Evolutionary conservation across 2,329 filamentous ascomycete genomes (phyloP), one percentile per base, ranked within the genome.

Genomic region (Colletotrichum sp.): DNA sequence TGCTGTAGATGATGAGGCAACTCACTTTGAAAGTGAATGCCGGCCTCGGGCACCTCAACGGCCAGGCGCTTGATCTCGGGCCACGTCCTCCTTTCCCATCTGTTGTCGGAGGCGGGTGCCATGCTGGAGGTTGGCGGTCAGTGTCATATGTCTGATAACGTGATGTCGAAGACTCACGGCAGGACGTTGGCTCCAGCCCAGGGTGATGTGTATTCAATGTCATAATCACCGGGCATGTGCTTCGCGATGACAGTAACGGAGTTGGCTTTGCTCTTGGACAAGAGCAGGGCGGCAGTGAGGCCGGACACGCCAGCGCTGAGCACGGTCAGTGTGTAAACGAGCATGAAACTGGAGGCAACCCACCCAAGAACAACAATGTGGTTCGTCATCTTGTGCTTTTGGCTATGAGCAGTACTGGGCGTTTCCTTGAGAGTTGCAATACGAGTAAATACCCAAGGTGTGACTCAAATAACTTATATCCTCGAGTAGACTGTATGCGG

Each of bases 201-300:
- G 0, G 94, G 94, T 3, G 94, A 95, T 2, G 94, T 92, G 83
- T 96, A 97, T 86, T 96, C 93, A 77, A 95, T 93, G 78, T 95
- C 94, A 83, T 95, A 96, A 85, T 97, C 95, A 52, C 95, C 95
- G 0, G 95, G 95, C 93, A 96, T 95, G 82, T 96, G 94, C 82
- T 95, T 96, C 8, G 95, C 84, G 4, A 87, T 80, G 1, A 87
- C 81, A 1, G 85, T 85, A 68, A 87, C 83, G 21, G 78, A 82
- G 77, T 89, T 88, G 44, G 80, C 82, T 67, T 85, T 83, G 79
- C 84, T 84, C 78, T 84, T 88, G 8, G 89, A 85, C 39, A 91
- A 84, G 62, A 89, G 81, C 57, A 90, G 82, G 5, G 89, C 89
- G 59, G 87, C 86, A 16, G 89, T 90, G 75, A 91, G 84, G 75